Percentiles rank a stretch among this genome's conserved stretches.
Conservation (phyloP, 2,329 filamentous ascomycete genomes). For the Magnaporthiopsis poae region DNA sequence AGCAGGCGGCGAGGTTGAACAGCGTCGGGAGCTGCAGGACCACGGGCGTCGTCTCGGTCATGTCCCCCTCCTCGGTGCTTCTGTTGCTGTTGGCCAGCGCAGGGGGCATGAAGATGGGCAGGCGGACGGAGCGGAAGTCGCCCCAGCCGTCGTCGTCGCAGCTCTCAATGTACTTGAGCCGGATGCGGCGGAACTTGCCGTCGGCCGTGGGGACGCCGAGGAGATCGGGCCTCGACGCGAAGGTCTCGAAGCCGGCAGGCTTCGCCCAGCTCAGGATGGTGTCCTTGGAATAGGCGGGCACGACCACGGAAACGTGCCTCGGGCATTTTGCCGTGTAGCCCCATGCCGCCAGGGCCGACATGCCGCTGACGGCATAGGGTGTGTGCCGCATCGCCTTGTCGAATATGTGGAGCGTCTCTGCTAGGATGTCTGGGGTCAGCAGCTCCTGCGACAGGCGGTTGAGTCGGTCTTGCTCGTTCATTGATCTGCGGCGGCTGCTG, state of each 20-base stretch:
- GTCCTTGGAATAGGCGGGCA: constrained; percentile 25
- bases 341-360: constrained; percentile 34
- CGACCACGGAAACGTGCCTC: constrained; percentile 30
- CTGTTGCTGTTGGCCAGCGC: not conserved
- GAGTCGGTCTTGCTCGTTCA: not conserved
- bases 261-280: constrained; percentile 32
- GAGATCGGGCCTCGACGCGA: constrained; percentile 25
- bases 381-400: constrained; percentile 31
- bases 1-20: constrained; percentile 24
- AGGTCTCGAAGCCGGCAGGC: constrained; percentile 21
- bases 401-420: constrained; percentile 30
- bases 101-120: constrained; percentile 1
- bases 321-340: constrained; percentile 25
- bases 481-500: not conserved
- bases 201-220: constrained; percentile 33
- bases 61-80: not conserved
- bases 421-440: constrained; percentile 15
- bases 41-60: not conserved
- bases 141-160: constrained; percentile 20
- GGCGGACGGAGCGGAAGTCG: constrained; percentile 16
- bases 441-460: not conserved
- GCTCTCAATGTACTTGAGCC: constrained; percentile 25
- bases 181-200: constrained; percentile 23
- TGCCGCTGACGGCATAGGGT: constrained; percentile 37
- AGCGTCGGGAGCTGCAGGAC: constrained; percentile 27